Evolutionary conservation across 805 yeast genomes (phyloP).

Genomic region (Zygoascus tannicola): DNA sequence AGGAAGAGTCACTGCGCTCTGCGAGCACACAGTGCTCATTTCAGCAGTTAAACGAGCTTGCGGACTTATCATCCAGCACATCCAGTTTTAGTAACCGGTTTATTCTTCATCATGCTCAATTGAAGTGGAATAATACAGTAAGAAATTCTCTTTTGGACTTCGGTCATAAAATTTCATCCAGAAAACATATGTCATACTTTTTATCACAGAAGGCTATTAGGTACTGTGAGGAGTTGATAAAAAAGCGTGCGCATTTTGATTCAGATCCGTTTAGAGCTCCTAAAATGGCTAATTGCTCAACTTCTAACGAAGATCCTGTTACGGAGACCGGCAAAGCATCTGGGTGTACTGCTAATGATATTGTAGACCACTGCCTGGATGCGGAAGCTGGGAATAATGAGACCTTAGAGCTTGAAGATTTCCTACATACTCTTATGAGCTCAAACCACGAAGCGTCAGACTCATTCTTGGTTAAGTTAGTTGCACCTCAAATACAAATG

Average conservation of each 20-base stretch:
- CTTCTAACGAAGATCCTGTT: neutral
- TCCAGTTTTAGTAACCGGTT: slow-evolving; percentile 53
- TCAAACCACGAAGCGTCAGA: slow-evolving; percentile 32
- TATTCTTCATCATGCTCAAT: slow-evolving; percentile 58
- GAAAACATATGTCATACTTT: slow-evolving; percentile 37
- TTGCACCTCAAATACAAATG: slow-evolving; percentile 78
- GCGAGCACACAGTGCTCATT: slow-evolving; percentile 7
- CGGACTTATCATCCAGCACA: slow-evolving; percentile 10
- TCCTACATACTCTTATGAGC: slow-evolving; percentile 33
- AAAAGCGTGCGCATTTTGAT: slow-evolving; percentile 17
- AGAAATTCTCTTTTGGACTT: slow-evolving; percentile 58
- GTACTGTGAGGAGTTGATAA: slow-evolving; percentile 42
- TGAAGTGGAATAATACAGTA: slow-evolving; percentile 69
- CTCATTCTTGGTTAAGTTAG: slow-evolving; percentile 55
- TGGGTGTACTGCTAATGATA: neutral
- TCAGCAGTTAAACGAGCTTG: slow-evolving; percentile 13
- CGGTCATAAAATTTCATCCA: slow-evolving; percentile 38
- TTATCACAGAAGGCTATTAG: slow-evolving; percentile 41
- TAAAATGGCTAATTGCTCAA: neutral
- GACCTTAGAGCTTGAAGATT: slow-evolving; percentile 38
- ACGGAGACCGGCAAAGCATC: neutral
- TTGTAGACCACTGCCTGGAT: neutral
- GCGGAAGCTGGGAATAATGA: neutral
- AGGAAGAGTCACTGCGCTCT: slow-evolving; percentile 6
- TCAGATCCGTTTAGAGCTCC: neutral